These are phyloP conservation scores for Clavulina sp. DNA, from an alignment of 768 basidiomycete genomes.

Conservation along the genomic window DNA sequence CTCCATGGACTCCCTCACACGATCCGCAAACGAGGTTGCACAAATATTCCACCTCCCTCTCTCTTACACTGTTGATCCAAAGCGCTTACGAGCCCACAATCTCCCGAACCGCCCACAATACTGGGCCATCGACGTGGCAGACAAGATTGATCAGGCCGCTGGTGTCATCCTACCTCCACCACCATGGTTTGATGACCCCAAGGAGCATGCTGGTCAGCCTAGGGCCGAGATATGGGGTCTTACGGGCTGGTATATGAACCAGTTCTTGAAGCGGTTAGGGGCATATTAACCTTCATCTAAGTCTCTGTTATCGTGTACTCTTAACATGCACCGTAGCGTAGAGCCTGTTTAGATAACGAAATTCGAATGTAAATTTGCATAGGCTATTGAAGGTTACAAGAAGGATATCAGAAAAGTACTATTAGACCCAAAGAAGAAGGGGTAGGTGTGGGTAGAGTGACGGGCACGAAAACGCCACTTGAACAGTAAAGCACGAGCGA, in stretches of 20 bases:
- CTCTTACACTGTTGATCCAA: constrained; percentile 27
- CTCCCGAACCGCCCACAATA: constrained; percentile 46
- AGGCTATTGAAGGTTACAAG: too few relatives aligned
- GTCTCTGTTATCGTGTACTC: too few relatives aligned
- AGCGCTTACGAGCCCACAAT: constrained; percentile 31
- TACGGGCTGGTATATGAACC: constrained; percentile 64
- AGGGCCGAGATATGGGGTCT: constrained; percentile 64
- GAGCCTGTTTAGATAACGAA: too few relatives aligned
- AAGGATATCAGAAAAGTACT: too few relatives aligned
- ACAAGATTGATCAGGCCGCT: constrained; percentile 24
- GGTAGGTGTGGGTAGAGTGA: too few relatives aligned
- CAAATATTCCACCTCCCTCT: constrained; percentile 57
- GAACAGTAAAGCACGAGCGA: too few relatives aligned
- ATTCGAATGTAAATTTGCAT: too few relatives aligned
- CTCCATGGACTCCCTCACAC: constrained; percentile 30
- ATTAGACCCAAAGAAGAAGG: too few relatives aligned
- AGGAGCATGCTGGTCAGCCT: constrained; percentile 27
- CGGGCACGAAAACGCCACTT: too few relatives aligned
- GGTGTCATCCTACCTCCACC: constrained; percentile 10
- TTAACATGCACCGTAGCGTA: too few relatives aligned
- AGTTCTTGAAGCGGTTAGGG: constrained; percentile 43
- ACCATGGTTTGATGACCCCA: constrained; percentile 13
- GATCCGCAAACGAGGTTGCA: constrained; percentile 46
- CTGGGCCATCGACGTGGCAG: constrained; percentile 49
- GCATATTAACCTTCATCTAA: too few relatives aligned